phyloP scores from a whole-genome alignment of 2,329 filamentous ascomycete genomes.

The Nakataea oryzae region DNA sequence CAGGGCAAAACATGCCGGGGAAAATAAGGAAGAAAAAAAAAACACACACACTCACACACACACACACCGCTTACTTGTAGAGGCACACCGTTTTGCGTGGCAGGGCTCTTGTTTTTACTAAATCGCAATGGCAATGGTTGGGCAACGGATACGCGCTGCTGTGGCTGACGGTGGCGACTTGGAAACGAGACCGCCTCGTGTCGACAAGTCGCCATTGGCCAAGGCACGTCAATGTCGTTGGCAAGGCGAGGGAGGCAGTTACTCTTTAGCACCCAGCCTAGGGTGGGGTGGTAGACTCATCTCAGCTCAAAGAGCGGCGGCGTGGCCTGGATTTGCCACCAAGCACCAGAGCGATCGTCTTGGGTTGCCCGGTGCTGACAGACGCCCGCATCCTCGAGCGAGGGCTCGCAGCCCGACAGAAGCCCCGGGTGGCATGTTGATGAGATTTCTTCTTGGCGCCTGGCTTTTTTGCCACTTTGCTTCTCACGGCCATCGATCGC shows the following conservation, averaged over 20 bases:
- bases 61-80: no score
- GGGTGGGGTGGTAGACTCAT: no score
- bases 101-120: no score
- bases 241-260: no score
- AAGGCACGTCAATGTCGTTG: background rate
- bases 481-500: background rate
- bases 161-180: no score
- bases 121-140: no score
- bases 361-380: background rate
- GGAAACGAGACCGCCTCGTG: no score
- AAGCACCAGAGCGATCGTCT: background rate
- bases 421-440: background rate
- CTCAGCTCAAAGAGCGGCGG: background rate
- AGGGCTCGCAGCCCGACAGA: background rate
- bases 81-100: no score
- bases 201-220: no score
- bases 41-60: background rate
- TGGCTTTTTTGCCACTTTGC: background rate
- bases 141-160: no score
- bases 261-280: no score
- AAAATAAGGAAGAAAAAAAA: background rate
- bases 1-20: no score
- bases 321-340: background rate
- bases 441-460: background rate
- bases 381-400: background rate